Conservation (phyloP, 2,329 filamentous ascomycete genomes). For the Penicillium crustosum region DNA sequence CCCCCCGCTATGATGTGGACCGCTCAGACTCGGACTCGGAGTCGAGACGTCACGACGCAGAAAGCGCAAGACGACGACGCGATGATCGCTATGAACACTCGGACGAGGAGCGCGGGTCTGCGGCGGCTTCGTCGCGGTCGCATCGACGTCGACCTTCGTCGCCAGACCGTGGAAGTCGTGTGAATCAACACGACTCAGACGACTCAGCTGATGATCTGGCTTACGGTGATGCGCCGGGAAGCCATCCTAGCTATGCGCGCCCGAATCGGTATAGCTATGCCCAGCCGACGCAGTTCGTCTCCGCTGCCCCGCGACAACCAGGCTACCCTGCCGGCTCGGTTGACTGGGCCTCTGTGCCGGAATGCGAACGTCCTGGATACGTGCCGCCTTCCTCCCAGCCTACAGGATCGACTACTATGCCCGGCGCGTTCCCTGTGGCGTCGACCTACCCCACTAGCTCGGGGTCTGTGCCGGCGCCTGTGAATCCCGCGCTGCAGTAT, state of each 20-base stretch:
- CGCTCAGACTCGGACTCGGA: constrained; percentile 27
- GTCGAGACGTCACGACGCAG: constrained; percentile 4
- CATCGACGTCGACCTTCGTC: constrained; percentile 22
- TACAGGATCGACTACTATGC: constrained; percentile 24
- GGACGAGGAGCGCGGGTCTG: constrained; percentile 21
- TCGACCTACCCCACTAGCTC: constrained; percentile 25
- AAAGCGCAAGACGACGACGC: constrained; percentile 12
- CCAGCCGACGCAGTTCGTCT: constrained; percentile 24
- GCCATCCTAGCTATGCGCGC: constrained; percentile 38
- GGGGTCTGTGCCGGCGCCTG: constrained; percentile 18
- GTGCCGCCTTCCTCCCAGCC: constrained; percentile 39
- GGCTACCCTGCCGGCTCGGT: constrained; percentile 11
- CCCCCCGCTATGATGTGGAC: constrained; percentile 22
- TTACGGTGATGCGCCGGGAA: constrained; percentile 36
- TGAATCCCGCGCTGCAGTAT: constrained; percentile 36
- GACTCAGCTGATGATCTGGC: constrained; percentile 39
- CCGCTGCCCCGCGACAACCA: constrained; percentile 18
- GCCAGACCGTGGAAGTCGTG: constrained; percentile 22
- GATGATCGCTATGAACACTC: constrained; percentile 32
- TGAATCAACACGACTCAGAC: constrained; percentile 25
- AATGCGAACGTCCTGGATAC: constrained; percentile 43
- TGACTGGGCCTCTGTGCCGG: constrained; percentile 42
- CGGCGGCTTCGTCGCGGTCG: constrained; percentile 13
- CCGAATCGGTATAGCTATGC: constrained; percentile 35
- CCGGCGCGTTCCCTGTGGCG: constrained; percentile 33